These are phyloP conservation scores for Bodo saltans DNA, from an alignment of 78 protist species.

Conservation along the genomic window DNA sequence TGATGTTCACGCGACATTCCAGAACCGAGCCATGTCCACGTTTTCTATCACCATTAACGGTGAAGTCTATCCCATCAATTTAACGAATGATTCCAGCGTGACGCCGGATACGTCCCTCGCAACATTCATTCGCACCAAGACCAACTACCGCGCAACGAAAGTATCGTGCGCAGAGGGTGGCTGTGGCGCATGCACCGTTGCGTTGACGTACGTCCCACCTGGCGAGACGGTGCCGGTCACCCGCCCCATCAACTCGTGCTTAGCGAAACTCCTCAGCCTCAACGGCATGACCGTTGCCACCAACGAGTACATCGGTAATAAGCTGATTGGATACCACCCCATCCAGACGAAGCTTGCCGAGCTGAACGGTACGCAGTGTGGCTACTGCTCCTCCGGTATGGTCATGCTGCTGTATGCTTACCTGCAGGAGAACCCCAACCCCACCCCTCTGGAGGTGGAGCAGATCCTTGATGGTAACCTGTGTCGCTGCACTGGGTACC, in stretches of 20 bases:
- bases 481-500: conserved; percentile 95
- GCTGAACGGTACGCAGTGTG: conserved; percentile 52
- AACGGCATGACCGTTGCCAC: conserved; percentile 50
- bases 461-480: conserved; percentile 80
- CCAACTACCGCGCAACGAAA: neutral
- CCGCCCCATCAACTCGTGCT: conserved; percentile 44
- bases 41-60: conserved; percentile 18
- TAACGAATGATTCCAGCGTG: neutral
- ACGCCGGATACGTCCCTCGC: neutral
- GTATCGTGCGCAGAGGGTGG: conserved; percentile 52
- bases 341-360: conserved; percentile 42
- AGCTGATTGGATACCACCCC: conserved; percentile 18
- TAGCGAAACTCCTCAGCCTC: conserved; percentile 34
- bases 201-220: neutral
- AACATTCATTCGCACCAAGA: neutral
- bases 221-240: neutral
- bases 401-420: conserved; percentile 61
- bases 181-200: conserved; percentile 54
- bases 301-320: conserved; percentile 53
- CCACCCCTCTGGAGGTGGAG: conserved; percentile 53
- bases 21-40: too few species aligned
- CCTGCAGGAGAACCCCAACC: conserved; percentile 32
- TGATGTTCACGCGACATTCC: too few species aligned
- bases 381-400: conserved; percentile 57
- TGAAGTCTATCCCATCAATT: neutral